Conservation (phyloP, 1,139 yeast species). For the Suhomyces coccinellae region DNA sequence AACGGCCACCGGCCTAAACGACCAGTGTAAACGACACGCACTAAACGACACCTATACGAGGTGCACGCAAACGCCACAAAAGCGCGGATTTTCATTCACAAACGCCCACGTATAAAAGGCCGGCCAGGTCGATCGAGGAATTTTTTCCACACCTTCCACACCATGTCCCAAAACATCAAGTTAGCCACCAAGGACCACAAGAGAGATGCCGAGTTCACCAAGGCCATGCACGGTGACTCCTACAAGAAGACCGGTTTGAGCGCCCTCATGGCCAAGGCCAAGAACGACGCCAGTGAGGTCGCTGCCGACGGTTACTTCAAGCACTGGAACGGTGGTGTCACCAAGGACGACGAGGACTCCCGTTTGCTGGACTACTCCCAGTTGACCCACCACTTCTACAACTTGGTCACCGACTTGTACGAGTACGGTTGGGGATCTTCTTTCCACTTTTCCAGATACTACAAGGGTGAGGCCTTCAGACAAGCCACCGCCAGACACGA, state of each 20-base stretch:
- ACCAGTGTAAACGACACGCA: too few species aligned
- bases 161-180: slow-evolving; percentile 16
- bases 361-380: slow-evolving; percentile 85
- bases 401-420: slow-evolving; percentile 90
- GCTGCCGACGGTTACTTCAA: slow-evolving; percentile 91
- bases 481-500: slow-evolving; percentile 98
- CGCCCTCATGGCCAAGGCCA: slow-evolving; percentile 72
- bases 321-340: slow-evolving; percentile 93
- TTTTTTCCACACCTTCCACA: background rate
- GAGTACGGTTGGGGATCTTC: slow-evolving; percentile 99
- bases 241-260: slow-evolving; percentile 67
- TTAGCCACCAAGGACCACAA: slow-evolving; percentile 41
- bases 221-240: slow-evolving; percentile 82
- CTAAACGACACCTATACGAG: slow-evolving; percentile 4
- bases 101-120: slow-evolving; percentile 5
- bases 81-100: slow-evolving; percentile 9
- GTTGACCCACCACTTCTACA: slow-evolving; percentile 93
- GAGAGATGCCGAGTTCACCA: slow-evolving; percentile 66
- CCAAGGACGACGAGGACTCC: slow-evolving; percentile 71
- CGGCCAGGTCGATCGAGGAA: background rate
- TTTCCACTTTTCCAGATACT: slow-evolving; percentile 96
- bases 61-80: slow-evolving; percentile 8
- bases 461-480: slow-evolving; percentile 87
- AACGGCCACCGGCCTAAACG: too few species aligned
- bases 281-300: slow-evolving; percentile 74